Conservation (phyloP, 2,329 filamentous ascomycete genomes). For the Penicillium sp. region DNA sequence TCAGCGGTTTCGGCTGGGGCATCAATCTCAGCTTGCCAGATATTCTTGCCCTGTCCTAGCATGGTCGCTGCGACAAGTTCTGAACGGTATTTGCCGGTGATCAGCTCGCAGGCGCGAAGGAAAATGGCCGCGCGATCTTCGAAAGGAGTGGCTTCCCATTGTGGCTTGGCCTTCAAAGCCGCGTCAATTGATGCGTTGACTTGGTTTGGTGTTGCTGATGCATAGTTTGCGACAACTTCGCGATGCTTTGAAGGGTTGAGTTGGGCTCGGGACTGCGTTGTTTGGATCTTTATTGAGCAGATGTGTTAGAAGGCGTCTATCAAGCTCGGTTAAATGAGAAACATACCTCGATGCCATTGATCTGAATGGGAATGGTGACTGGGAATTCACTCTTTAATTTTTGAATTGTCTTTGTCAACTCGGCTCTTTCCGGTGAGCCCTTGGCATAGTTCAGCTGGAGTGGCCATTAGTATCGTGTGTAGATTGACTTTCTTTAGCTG, state of each 20-base stretch:
- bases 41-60: constrained; percentile 94
- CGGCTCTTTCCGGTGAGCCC: constrained; percentile 25
- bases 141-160: constrained; percentile 83
- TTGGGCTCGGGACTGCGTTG: constrained; percentile 27
- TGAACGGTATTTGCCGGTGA: constrained; percentile 88
- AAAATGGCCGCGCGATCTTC: constrained; percentile 88
- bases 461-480: neutral
- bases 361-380: constrained; percentile 25
- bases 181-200: constrained; percentile 27
- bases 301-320: neutral
- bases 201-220: constrained; percentile 25
- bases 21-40: constrained; percentile 96
- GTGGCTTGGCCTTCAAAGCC: constrained; percentile 27
- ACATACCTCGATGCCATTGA: constrained; percentile 27
- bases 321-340: neutral
- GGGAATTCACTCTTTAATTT: constrained; percentile 28
- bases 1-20: constrained; percentile 86
- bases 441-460: constrained; percentile 28
- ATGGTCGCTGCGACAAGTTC: constrained; percentile 94
- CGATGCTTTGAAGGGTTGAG: constrained; percentile 30
- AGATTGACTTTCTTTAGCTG: neutral
- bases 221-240: constrained; percentile 34
- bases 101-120: constrained; percentile 87
- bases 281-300: constrained; percentile 22
- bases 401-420: constrained; percentile 27